Conservation (phyloP, 345 rosid genomes). For the Mangifera indica region DNA sequence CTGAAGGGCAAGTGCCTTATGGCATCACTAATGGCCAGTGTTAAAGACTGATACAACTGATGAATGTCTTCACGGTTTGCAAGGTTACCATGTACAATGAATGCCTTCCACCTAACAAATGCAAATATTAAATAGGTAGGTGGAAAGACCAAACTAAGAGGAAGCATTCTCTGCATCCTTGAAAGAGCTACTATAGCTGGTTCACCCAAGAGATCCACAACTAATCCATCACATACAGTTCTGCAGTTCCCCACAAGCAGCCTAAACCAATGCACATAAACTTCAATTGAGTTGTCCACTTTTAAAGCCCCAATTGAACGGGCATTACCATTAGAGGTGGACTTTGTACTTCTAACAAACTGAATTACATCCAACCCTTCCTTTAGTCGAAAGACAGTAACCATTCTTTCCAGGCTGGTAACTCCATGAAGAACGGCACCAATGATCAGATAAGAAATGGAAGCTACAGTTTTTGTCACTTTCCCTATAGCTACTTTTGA, state of each 20-base stretch:
- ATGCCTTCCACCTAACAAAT: constrained; percentile 75
- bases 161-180: constrained; percentile 92
- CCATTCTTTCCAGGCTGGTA: constrained; percentile 90
- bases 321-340: constrained; percentile 81
- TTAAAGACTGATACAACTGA: constrained; percentile 71
- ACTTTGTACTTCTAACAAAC: constrained; percentile 63
- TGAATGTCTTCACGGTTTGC: constrained; percentile 74
- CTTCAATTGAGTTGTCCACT: constrained; percentile 67
- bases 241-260: constrained; percentile 85
- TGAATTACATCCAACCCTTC: constrained; percentile 87
- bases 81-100: constrained; percentile 50
- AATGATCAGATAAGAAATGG: constrained; percentile 79
- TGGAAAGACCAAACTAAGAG: constrained; percentile 82
- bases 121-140: constrained; percentile 91
- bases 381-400: constrained; percentile 73
- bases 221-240: constrained; percentile 79
- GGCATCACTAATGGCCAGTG: constrained; percentile 72
- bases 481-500: constrained; percentile 45
- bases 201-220: constrained; percentile 90
- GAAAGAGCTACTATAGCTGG: constrained; percentile 80
- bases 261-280: constrained; percentile 89
- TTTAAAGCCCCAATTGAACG: constrained; percentile 63
- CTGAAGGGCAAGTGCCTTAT: constrained; percentile 84
- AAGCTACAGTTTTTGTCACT: constrained; percentile 66
- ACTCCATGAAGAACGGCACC: constrained; percentile 89